phyloP scores from a whole-genome alignment of 371 early-diverging fungal species.

The Mortierella sp. region DNA sequence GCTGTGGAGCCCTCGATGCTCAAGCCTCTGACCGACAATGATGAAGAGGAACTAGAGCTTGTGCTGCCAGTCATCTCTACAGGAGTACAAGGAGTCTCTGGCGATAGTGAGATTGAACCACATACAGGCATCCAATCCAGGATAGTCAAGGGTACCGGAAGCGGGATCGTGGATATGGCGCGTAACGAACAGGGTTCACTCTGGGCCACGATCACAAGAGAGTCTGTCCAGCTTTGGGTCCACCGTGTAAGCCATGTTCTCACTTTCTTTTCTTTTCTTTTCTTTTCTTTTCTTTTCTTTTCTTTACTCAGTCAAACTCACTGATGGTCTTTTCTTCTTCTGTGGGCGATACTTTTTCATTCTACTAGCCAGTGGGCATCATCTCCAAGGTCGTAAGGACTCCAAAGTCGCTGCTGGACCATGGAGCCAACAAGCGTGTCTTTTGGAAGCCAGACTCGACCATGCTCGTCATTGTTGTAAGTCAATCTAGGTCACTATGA shows the following conservation, averaged over 20 bases:
- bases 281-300: background rate
- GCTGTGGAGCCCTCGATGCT: slow-evolving; percentile 52
- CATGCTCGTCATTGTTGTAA: slow-evolving; percentile 53
- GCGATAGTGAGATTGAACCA: slow-evolving; percentile 30
- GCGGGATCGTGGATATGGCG: slow-evolving; percentile 51
- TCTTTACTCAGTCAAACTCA: background rate
- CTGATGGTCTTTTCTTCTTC: background rate
- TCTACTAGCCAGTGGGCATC: slow-evolving; percentile 35
- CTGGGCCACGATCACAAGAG: slow-evolving; percentile 51
- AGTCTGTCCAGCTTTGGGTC: slow-evolving; percentile 50
- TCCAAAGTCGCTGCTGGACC: slow-evolving; percentile 46
- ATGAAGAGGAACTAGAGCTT: slow-evolving; percentile 50
- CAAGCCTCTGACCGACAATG: slow-evolving; percentile 35
- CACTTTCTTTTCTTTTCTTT: background rate
- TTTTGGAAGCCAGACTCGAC: slow-evolving; percentile 52
- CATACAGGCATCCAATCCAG: slow-evolving; percentile 41
- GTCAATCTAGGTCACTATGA: background rate
- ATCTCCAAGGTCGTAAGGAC: slow-evolving; percentile 47
- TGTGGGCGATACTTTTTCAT: too few species aligned
- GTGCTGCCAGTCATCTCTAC: slow-evolving; percentile 46
- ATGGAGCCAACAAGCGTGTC: slow-evolving; percentile 50
- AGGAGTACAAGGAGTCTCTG: slow-evolving; percentile 24
- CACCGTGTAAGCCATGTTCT: slow-evolving; percentile 26
- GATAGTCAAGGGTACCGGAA: slow-evolving; percentile 40
- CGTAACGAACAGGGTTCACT: slow-evolving; percentile 45